Percentiles rank a stretch among this genome's conserved stretches.
Conservation (phyloP, 2,329 filamentous ascomycete species). For the Colletotrichum nymphaeae region DNA sequence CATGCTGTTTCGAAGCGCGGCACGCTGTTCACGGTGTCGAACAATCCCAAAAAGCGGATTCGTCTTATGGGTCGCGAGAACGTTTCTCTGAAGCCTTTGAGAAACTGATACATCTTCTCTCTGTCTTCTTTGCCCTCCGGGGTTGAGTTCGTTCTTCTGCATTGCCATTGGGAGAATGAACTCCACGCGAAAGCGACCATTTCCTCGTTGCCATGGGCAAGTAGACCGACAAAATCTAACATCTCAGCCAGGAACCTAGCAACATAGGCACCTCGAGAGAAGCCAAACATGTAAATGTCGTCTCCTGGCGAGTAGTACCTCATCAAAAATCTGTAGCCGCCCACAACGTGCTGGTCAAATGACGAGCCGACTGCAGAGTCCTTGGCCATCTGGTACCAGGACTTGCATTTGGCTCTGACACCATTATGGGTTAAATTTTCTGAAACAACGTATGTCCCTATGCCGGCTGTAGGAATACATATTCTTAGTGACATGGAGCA, state of each 20-base stretch:
- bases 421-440: conserved; percentile 69
- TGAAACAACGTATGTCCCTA: conserved; percentile 78
- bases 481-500: background rate
- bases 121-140: conserved; percentile 57
- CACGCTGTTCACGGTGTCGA: conserved; percentile 86
- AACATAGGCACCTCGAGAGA: conserved; percentile 79
- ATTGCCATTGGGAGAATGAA: conserved; percentile 80
- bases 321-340: conserved; percentile 84
- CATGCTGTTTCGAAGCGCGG: conserved; percentile 80
- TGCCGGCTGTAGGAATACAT: conserved; percentile 61
- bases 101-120: conserved; percentile 76
- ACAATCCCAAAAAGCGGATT: conserved; percentile 82
- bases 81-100: conserved; percentile 84
- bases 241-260: conserved; percentile 84
- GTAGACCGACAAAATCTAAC: conserved; percentile 83
- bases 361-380: conserved; percentile 84
- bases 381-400: conserved; percentile 78
- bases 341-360: conserved; percentile 86
- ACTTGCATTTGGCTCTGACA: conserved; percentile 66
- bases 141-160: conserved; percentile 56
- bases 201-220: conserved; percentile 86
- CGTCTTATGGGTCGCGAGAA: conserved; percentile 81
- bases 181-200: conserved; percentile 89
- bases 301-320: conserved; percentile 74
- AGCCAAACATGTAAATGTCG: conserved; percentile 79